These are phyloP conservation scores for Nemania diffusa DNA, from an alignment of 2,329 filamentous ascomycete genomes.

Conservation along the genomic window DNA sequence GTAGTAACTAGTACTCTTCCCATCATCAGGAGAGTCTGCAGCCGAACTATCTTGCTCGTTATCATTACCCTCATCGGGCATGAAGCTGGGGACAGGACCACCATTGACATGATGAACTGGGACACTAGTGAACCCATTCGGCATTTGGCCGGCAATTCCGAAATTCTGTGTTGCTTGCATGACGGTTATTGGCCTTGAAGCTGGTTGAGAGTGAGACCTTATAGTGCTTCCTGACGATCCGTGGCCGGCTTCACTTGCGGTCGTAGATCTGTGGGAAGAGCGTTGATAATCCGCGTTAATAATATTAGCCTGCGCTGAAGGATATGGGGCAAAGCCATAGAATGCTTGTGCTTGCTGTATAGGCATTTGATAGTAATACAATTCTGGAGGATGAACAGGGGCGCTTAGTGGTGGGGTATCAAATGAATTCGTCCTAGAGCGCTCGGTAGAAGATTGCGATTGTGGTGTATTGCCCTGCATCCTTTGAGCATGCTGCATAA, in stretches of 20 bases:
- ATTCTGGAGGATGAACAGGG: constrained; percentile 65
- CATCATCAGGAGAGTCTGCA: constrained; percentile 61
- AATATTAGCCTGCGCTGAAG: constrained; percentile 63
- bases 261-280: constrained; percentile 64
- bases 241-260: constrained; percentile 60
- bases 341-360: constrained; percentile 54
- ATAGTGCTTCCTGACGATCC: constrained; percentile 64
- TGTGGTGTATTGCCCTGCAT: constrained; percentile 52
- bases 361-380: constrained; percentile 63
- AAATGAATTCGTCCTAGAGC: constrained; percentile 71
- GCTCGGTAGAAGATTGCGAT: constrained; percentile 55
- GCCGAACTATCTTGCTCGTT: constrained; percentile 57
- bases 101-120: constrained; percentile 59
- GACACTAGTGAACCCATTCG: constrained; percentile 52
- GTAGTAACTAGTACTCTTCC: constrained; percentile 56
- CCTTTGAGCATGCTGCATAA: constrained; percentile 57
- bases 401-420: constrained; percentile 70
- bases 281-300: constrained; percentile 65
- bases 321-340: constrained; percentile 65
- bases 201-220: constrained; percentile 74
- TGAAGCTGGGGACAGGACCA: constrained; percentile 64
- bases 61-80: constrained; percentile 62
- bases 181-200: constrained; percentile 57
- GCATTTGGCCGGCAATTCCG: constrained; percentile 48
- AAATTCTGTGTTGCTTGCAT: constrained; percentile 48